Percentiles rank a stretch among this genome's conserved stretches.
Evolutionary conservation across 805 yeast species (phyloP).

Genomic region (Metschnikowia matae): DNA sequence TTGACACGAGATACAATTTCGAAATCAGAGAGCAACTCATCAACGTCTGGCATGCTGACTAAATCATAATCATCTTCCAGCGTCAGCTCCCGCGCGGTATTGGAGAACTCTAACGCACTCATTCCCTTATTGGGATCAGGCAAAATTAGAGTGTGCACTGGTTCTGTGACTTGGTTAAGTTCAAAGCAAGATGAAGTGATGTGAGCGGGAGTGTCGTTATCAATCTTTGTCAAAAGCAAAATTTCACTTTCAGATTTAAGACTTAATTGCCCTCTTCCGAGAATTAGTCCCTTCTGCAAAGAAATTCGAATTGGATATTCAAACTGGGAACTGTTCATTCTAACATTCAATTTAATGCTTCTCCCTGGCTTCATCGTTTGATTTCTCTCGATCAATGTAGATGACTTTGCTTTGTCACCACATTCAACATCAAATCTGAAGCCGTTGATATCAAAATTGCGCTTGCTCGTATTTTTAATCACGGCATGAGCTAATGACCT

Average conservation of each 20-base stretch:
- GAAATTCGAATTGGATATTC: conserved; percentile 31
- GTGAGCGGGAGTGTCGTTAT: neutral
- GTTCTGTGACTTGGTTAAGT: neutral
- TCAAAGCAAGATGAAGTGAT: neutral
- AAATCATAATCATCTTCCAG: conserved; percentile 31
- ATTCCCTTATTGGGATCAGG: neutral
- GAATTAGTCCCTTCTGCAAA: conserved; percentile 20
- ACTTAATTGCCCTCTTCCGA: neutral
- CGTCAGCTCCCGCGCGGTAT: neutral
- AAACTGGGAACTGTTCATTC: conserved; percentile 27
- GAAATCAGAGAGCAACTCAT: conserved; percentile 31
- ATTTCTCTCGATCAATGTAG: conserved; percentile 27
- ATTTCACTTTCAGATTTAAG: neutral
- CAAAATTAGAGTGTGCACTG: neutral
- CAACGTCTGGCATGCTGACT: conserved; percentile 29
- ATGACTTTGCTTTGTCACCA: conserved; percentile 23
- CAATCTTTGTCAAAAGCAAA: neutral
- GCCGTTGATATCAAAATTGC: conserved; percentile 27
- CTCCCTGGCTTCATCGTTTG: conserved; percentile 31
- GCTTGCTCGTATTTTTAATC: conserved; percentile 26
- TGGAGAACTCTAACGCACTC: neutral
- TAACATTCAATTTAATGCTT: conserved; percentile 31
- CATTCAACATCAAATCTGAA: conserved; percentile 28
- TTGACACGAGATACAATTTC: conserved; percentile 31
- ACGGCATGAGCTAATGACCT: conserved; percentile 28